A percentile compares a stretch with the other conserved stretches of the same genome.
Evolutionary conservation across 2,329 filamentous ascomycete species (phyloP).

Genomic region (Monosporascus cannonballus): DNA sequence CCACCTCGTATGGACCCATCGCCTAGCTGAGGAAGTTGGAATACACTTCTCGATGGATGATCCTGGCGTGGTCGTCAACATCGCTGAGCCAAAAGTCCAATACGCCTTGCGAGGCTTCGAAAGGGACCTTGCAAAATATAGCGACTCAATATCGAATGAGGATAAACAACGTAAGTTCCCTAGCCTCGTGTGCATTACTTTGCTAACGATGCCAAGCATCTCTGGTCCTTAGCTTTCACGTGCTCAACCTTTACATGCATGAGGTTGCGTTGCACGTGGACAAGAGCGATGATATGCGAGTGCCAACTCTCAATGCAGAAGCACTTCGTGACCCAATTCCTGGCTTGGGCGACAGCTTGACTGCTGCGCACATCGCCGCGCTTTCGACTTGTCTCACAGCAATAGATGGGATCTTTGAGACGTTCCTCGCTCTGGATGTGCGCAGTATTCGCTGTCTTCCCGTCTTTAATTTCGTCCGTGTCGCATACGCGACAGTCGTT

Average conservation of each 20-base stretch:
- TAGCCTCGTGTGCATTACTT: neutral
- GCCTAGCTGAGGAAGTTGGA: constrained; percentile 62
- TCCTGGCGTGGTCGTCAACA: constrained; percentile 42
- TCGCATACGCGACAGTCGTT: constrained; percentile 65
- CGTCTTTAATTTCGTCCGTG: constrained; percentile 64
- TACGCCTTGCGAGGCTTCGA: constrained; percentile 61
- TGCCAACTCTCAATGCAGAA: constrained; percentile 39
- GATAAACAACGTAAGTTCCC: constrained; percentile 49
- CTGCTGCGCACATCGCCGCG: constrained; percentile 58
- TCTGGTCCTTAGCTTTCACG: constrained; percentile 56
- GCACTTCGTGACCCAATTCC: constrained; percentile 37
- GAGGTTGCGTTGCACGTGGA: constrained; percentile 67
- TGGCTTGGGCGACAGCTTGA: constrained; percentile 32
- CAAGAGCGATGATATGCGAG: constrained; percentile 43
- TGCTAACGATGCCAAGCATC: constrained; percentile 40
- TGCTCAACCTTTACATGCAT: constrained; percentile 67
- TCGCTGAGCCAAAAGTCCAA: constrained; percentile 59
- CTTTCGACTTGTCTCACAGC: constrained; percentile 61
- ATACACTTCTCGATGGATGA: constrained; percentile 64
- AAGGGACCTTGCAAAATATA: constrained; percentile 56
- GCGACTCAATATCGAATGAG: constrained; percentile 44
- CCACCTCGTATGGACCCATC: constrained; percentile 53
- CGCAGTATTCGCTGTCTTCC: constrained; percentile 57
- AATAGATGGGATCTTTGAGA: constrained; percentile 60
- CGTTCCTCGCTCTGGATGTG: constrained; percentile 57